Base-by-base conservation (phyloP, 305 asterid genomes). In the Fraxinus floribunda region DNA sequence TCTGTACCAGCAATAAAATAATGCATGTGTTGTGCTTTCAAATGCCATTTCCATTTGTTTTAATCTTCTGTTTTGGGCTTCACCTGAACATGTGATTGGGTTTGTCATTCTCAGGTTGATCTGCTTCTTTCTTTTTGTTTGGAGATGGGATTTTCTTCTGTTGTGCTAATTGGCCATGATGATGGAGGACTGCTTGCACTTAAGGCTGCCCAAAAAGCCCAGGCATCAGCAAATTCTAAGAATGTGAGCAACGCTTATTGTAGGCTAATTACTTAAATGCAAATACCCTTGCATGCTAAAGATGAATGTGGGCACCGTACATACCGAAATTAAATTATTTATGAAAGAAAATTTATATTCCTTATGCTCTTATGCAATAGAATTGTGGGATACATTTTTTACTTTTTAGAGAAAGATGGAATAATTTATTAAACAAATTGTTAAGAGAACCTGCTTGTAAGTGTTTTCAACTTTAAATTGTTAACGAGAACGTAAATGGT, bases 131-230 rank as follows among this genome's bases (percentile, higher is more conserved):
- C 97, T 49, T 96, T 96, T 82, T 96, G 98, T 90, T 82, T 60
- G 81, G 97, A 90, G 82, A 90, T 96, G 94, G 91, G 92, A 78
- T 94, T 96, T 85, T 86, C 97, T 77, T 96, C 99, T 7, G 97
- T 96, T 41, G 92, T 94, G 80, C 90, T 94, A 68, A 89, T 96
- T 87, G 99, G 99, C 86, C 99, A 96, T 84, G 99, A 94, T 85
- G 99, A 96, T 84, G 99, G 99, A 81, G 99, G 98, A 78, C 83
- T 96, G 84, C 98, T 96, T 89, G 95, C 97, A 79, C 86, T 96
- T 86, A 96, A 91, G 92, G 98, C 98, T 89, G 98, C 94, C 38
- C 92, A 93, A 88, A 92, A 91, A 85, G 83, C 90, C 78, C 92
- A 86, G 82, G 87, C 92, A 89, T 89, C 94, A 46, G 88, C 87